Evolutionary conservation across 257 asterid genomes (phyloP), one percentile per base, ranked within the genome.

Genomic region (Leptodermis oblonga): DNA sequence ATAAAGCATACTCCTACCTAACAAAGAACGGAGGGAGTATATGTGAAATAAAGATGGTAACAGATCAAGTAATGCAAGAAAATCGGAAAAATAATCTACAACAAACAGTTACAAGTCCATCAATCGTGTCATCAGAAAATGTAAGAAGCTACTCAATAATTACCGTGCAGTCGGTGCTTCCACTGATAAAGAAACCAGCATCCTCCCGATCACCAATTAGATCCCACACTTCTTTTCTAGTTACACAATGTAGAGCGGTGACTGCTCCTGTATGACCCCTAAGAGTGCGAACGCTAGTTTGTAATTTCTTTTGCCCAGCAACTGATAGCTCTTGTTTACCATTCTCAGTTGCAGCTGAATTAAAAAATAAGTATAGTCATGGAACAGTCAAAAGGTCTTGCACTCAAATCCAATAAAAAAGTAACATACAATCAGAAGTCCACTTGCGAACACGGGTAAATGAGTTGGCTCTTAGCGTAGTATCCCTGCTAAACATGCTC

Each of bases 151-250:
- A 55, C 68, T 36, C 20, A 41, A 56, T 75, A 84, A 75, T 30
- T 86, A 92, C 98, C 77, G 86, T 85, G 85, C 96, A 87, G 74
- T 92, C 98, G 25, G 97, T 90, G 84, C 98, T 92, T 81, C 98
- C 98, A 78, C 98, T 92, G 78, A 92, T 85, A 68, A 90, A 88
- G 82, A 87, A 88, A 72, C 98, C 98, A 12, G 97, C 96, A 85
- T 90, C 98, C 75, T 90, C 98, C 73, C 97, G 92, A 55, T 92
- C 98, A 74, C 97, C 96, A 73, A 86, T 87, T 65, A 90, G 85
- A 81, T 90, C 98, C 98, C 98, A 92, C 41, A 92, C 98, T 81
- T 92, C 98, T 75, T 90, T 87, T 83, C 84, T 88, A 62, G 98
- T 89, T 64, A 92, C 98, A 84, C 97, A 92, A 81, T 92, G 98